Evolutionary conservation across 495 filamentous ascomycete genomes (phyloP).

Genomic region (Pyrenula massariospora): DNA sequence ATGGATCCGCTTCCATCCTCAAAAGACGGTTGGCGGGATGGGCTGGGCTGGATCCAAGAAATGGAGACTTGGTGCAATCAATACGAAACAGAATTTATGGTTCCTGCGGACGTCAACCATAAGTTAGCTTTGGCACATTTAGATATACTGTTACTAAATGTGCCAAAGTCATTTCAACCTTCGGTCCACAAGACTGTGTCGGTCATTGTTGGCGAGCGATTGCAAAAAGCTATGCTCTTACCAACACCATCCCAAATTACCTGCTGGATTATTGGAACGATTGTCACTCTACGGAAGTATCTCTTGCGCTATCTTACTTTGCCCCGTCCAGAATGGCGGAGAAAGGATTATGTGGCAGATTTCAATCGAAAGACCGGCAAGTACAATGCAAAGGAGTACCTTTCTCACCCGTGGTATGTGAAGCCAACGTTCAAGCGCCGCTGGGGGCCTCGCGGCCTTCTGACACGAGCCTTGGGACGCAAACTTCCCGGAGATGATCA

Average conservation of each 20-base stretch:
- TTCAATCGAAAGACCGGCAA: slow-evolving; percentile 1
- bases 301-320: slow-evolving; percentile 33
- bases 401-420: slow-evolving; percentile 8
- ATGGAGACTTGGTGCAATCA: slow-evolving; percentile 29
- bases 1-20: slow-evolving; percentile 15
- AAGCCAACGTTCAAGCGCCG: slow-evolving; percentile 5
- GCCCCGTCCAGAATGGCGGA: slow-evolving; percentile 22
- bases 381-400: slow-evolving; percentile 1
- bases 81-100: slow-evolving; percentile 37
- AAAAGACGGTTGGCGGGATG: slow-evolving; percentile 34
- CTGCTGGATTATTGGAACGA: slow-evolving; percentile 21
- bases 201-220: slow-evolving; percentile 34
- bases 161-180: slow-evolving; percentile 23
- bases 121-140: slow-evolving; percentile 26
- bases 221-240: slow-evolving; percentile 36
- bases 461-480: slow-evolving; percentile 1
- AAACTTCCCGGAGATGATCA: not conserved
- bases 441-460: slow-evolving; percentile 3
- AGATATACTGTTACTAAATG: slow-evolving; percentile 31
- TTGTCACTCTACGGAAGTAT: slow-evolving; percentile 30
- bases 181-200: slow-evolving; percentile 22
- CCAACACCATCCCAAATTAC: slow-evolving; percentile 21
- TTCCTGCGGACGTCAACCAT: slow-evolving; percentile 28
- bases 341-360: not conserved
- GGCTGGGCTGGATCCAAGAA: slow-evolving; percentile 39